Evolutionary conservation across 208 protist species (phyloP).

Genomic region (Porcisia deanei): DNA sequence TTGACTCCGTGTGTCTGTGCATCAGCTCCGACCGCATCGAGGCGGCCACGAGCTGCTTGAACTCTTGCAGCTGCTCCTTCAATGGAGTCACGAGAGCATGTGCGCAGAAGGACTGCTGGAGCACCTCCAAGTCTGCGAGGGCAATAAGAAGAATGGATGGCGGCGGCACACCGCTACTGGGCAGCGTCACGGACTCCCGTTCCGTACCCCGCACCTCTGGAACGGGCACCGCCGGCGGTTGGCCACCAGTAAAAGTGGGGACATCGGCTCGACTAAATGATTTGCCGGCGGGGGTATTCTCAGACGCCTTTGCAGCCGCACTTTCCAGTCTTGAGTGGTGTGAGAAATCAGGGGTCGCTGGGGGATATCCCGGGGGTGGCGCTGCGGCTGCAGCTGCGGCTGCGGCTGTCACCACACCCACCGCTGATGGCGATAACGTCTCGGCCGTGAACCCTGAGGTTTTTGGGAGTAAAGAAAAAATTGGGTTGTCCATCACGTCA

Average conservation of each 20-base stretch:
- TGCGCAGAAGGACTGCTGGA: constrained; percentile 54
- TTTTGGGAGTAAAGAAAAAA: not conserved
- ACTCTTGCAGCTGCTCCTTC: constrained; percentile 41
- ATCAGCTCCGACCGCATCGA: constrained; percentile 40
- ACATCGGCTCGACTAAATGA: not conserved
- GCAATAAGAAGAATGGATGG: constrained; percentile 61
- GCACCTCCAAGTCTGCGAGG: constrained; percentile 52
- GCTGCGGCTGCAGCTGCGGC: not conserved
- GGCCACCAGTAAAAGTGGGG: not conserved
- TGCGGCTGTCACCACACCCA: not conserved
- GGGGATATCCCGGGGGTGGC: not conserved
- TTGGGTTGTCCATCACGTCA: not conserved
- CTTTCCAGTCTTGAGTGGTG: not conserved
- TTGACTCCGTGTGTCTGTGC: not conserved
- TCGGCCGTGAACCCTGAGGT: not conserved
- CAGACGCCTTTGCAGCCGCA: not conserved
- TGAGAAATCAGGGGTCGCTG: not conserved
- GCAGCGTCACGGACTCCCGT: constrained; percentile 3
- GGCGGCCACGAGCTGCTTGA: constrained; percentile 40
- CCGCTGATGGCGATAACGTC: not conserved
- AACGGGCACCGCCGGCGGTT: not conserved
- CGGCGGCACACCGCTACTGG: constrained; percentile 15
- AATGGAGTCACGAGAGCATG: constrained; percentile 44
- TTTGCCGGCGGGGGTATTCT: not conserved
- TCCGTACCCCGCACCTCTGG: not conserved